Conservation (phyloP, 768 basidiomycete genomes). For the Pisolithus tinctorius region DNA sequence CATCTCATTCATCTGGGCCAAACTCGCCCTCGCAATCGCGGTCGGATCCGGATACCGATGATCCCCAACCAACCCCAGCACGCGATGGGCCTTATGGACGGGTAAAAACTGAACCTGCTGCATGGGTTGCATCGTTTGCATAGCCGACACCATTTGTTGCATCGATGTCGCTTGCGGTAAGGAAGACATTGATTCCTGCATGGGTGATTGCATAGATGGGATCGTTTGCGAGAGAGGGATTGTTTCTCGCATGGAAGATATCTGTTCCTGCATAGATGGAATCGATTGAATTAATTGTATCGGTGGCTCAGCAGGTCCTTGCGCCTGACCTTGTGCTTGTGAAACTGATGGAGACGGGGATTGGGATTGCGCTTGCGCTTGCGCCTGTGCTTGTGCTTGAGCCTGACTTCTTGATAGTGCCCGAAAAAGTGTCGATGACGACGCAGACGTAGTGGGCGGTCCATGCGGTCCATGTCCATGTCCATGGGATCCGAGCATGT, state of each 20-base stretch:
- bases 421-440: constrained; percentile 19
- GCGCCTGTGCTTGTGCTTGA: not conserved
- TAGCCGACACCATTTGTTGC: not conserved
- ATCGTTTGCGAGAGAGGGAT: no score
- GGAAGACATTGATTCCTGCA: not conserved
- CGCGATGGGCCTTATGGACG: constrained; percentile 47
- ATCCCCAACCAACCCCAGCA: constrained; percentile 35
- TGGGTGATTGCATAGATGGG: not conserved
- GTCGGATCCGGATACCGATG: constrained; percentile 36
- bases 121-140: constrained; percentile 2
- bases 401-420: constrained; percentile 15
- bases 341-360: not conserved
- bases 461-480: constrained; percentile 2
- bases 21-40: constrained; percentile 54
- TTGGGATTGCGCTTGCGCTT: not conserved
- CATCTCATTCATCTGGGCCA: constrained; percentile 75
- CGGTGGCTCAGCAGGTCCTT: not conserved
- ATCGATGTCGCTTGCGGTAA: not conserved
- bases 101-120: constrained; percentile 41
- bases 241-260: no score
- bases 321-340: not conserved
- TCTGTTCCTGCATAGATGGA: not conserved
- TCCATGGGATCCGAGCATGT: no score
- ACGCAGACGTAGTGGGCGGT: constrained; percentile 8
- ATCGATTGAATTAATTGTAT: not conserved